These are phyloP conservation scores for Poa pratensis DNA, from an alignment of 176 grass and related monocot species.

Conservation along the genomic window DNA sequence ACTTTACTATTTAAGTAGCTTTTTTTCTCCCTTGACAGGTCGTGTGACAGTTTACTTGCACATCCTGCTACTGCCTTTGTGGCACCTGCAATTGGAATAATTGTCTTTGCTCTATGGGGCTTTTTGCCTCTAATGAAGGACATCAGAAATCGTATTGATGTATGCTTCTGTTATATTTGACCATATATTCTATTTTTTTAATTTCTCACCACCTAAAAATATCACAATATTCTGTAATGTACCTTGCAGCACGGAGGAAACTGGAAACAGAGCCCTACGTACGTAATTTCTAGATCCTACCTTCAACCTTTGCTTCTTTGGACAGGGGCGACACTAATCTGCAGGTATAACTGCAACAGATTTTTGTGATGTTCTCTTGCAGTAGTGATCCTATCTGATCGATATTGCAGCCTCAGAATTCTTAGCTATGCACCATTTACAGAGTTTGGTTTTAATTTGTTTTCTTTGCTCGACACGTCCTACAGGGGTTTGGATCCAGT, in stretches of 20 bases:
- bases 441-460: slow-evolving; percentile 33
- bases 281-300: slow-evolving; percentile 81
- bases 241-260: slow-evolving; percentile 71
- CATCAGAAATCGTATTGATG: slow-evolving; percentile 81
- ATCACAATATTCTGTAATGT: slow-evolving; percentile 43
- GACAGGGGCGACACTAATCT: slow-evolving; percentile 80
- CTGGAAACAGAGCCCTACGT: slow-evolving; percentile 93
- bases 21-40: slow-evolving; percentile 54
- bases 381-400: slow-evolving; percentile 23
- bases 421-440: neutral
- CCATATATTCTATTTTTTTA: slow-evolving; percentile 9
- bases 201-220: slow-evolving; percentile 21
- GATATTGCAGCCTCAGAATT: slow-evolving; percentile 17
- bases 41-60: slow-evolving; percentile 63
- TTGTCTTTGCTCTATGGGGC: slow-evolving; percentile 86
- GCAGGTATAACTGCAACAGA: slow-evolving; percentile 60
- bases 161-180: slow-evolving; percentile 49
- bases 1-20: slow-evolving; percentile 30
- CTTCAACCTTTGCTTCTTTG: slow-evolving; percentile 97
- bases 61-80: slow-evolving; percentile 66
- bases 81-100: slow-evolving; percentile 83
- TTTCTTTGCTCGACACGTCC: slow-evolving; percentile 21
- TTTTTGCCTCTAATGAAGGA: slow-evolving; percentile 74
- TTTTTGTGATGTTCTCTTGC: slow-evolving; percentile 23
- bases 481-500: slow-evolving; percentile 85